These are phyloP conservation scores for Xylaria palmicola DNA, from an alignment of 495 filamentous ascomycete species.

Conservation along the genomic window DNA sequence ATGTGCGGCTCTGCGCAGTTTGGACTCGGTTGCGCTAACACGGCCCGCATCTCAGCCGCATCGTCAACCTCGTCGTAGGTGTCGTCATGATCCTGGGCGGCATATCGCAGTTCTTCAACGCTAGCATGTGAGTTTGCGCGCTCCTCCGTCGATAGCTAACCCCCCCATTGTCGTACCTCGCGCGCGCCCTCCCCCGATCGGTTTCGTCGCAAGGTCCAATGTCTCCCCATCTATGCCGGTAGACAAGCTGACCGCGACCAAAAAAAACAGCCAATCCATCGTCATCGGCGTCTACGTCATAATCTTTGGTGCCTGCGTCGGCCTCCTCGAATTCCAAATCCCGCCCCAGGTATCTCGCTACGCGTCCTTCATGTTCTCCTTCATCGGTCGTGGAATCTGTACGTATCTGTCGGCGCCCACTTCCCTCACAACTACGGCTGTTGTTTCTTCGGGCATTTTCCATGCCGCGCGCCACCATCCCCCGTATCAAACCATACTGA, in stretches of 20 bases:
- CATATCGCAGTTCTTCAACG: slow-evolving; percentile 79
- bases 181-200: too few species aligned
- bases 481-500: too few species aligned
- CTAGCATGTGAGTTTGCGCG: slow-evolving; percentile 49
- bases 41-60: slow-evolving; percentile 58
- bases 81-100: slow-evolving; percentile 88
- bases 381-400: slow-evolving; percentile 94
- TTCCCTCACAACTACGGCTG: background rate
- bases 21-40: slow-evolving; percentile 19
- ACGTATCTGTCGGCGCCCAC: slow-evolving; percentile 40
- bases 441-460: background rate
- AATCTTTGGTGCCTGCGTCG: slow-evolving; percentile 76
- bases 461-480: background rate
- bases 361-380: slow-evolving; percentile 96
- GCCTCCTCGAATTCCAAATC: slow-evolving; percentile 86
- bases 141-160: too few species aligned
- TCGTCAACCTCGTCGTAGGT: slow-evolving; percentile 88
- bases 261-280: slow-evolving; percentile 53
- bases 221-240: too few species aligned
- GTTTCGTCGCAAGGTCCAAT: background rate
- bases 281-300: slow-evolving; percentile 85
- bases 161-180: background rate
- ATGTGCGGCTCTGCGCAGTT: background rate
- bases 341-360: slow-evolving; percentile 90
- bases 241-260: background rate